Evolutionary conservation across 306 rosid species (phyloP).

Genomic region (Crataegus laevigata): DNA sequence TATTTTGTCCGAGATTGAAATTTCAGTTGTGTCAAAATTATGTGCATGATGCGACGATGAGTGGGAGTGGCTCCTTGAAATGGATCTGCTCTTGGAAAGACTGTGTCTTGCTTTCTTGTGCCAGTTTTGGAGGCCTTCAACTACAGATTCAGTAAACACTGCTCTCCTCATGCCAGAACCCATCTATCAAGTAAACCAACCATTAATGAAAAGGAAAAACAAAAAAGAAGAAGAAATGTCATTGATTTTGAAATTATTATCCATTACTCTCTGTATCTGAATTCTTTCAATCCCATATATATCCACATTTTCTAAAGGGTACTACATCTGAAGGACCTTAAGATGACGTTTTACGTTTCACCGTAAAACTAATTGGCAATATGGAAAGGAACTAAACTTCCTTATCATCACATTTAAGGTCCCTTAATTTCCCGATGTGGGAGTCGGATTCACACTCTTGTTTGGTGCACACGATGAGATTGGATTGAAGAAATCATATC

Average conservation of each 20-base stretch:
- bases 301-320: no score
- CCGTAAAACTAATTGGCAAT: no score
- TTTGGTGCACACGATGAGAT: no score
- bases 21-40: not conserved
- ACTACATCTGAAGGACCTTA: no score
- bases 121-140: conserved; percentile 50
- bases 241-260: not conserved
- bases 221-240: not conserved
- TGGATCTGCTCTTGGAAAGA: conserved; percentile 20
- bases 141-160: conserved; percentile 39
- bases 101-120: conserved; percentile 32
- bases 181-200: conserved; percentile 29
- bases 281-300: not conserved
- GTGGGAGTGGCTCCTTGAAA: not conserved
- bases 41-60: no score
- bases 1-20: not conserved
- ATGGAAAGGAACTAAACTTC: no score
- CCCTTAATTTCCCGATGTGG: no score
- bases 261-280: not conserved
- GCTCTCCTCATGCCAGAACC: conserved; percentile 50
- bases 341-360: no score
- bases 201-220: not conserved
- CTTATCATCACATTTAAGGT: no score
- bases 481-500: no score
- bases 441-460: no score